Percentiles rank a stretch among this genome's conserved stretches.
Evolutionary conservation across 306 rosid species (phyloP).

Genomic region (Sophora flavescens): DNA sequence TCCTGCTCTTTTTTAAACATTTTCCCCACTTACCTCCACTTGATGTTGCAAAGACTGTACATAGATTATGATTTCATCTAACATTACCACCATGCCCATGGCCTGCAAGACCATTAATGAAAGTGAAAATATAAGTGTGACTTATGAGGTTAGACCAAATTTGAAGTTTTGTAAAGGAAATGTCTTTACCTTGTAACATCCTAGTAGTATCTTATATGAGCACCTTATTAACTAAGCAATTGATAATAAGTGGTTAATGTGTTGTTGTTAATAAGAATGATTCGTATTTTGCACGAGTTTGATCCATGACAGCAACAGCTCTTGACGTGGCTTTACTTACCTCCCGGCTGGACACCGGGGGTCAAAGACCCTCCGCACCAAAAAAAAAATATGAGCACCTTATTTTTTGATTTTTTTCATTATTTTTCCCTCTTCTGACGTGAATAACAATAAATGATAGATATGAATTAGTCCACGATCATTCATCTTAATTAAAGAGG

Average conservation of each 20-base stretch:
- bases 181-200: constrained; percentile 82
- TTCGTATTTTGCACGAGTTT: no score
- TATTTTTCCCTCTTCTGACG: constrained; percentile 96
- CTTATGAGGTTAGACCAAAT: constrained; percentile 11
- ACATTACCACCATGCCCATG: constrained; percentile 98
- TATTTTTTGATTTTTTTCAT: no score
- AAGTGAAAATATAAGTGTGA: constrained; percentile 20
- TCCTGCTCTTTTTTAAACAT: no score
- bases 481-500: constrained; percentile 17
- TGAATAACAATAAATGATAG: constrained; percentile 47
- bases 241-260: no score
- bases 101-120: constrained; percentile 63
- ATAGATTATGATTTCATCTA: constrained; percentile 96
- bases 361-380: no score
- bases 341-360: no score
- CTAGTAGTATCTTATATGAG: constrained; percentile 91
- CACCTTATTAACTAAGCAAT: no score
- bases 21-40: constrained; percentile 80
- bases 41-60: constrained; percentile 97
- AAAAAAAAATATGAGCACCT: no score
- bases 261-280: no score
- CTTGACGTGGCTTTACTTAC: no score
- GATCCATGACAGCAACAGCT: no score
- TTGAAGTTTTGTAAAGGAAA: neutral
- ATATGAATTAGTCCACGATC: constrained; percentile 26